Conservation (phyloP, 495 filamentous ascomycete genomes). For the Entonaema liquescens region DNA sequence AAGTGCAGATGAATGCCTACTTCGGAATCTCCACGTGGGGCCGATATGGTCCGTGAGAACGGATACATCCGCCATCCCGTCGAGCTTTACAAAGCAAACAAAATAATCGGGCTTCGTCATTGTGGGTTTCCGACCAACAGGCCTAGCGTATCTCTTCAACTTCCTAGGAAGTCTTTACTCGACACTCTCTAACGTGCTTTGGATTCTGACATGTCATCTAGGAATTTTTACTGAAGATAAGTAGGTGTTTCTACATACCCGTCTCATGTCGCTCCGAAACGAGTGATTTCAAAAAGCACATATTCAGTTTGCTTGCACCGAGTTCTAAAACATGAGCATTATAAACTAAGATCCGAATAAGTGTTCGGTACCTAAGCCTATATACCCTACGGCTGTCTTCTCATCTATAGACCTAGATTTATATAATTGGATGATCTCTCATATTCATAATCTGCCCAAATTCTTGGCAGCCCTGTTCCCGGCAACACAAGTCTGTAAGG, state of each 20-base stretch:
- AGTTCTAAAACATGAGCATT: neutral
- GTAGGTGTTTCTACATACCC: too few relatives aligned
- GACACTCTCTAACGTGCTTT: too few relatives aligned
- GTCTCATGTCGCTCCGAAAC: too few relatives aligned
- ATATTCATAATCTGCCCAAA: neutral
- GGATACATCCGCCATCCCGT: slow-evolving; percentile 26
- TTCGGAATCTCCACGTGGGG: neutral
- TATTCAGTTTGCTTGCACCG: neutral
- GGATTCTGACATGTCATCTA: too few relatives aligned
- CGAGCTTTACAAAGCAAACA: neutral
- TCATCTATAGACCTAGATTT: neutral
- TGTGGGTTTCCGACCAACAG: too few relatives aligned
- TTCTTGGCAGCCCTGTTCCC: slow-evolving; percentile 6
- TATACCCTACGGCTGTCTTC: neutral
- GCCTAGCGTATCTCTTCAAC: too few relatives aligned
- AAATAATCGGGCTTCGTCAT: neutral
- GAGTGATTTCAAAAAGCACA: too few relatives aligned
- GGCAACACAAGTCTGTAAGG: neutral
- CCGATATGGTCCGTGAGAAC: neutral
- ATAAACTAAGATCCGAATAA: neutral
- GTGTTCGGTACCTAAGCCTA: neutral
- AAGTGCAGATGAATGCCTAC: slow-evolving; percentile 14
- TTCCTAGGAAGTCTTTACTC: too few relatives aligned
- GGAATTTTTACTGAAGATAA: too few relatives aligned
- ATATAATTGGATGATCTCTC: neutral